phyloP scores from a whole-genome alignment of 768 basidiomycete genomes.

The Clavaria fumosa region DNA sequence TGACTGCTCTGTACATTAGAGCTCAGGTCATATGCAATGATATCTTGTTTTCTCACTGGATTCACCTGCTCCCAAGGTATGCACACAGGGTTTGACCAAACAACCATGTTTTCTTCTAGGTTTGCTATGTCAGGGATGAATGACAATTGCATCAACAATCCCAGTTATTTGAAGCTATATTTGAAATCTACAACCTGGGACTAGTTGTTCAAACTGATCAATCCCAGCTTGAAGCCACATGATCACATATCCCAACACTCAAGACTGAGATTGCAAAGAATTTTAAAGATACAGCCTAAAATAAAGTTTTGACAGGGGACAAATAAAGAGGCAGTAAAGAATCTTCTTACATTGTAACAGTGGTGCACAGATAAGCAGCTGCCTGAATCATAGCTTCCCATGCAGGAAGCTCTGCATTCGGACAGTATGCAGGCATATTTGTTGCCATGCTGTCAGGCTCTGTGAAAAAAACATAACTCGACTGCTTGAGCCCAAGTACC shows the following conservation, averaged over 20 bases:
- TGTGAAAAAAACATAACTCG: too few relatives aligned
- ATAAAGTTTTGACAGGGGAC: too few relatives aligned
- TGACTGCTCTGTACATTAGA: conserved; percentile 4
- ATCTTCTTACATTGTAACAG: too few relatives aligned
- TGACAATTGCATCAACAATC: neutral
- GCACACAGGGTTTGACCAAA: conserved; percentile 1
- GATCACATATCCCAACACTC: neutral
- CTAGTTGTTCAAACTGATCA: neutral
- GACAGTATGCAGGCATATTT: too few relatives aligned
- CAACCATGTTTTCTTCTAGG: neutral
- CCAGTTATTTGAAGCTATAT: neutral
- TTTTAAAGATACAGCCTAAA: neutral
- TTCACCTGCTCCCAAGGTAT: conserved; percentile 1
- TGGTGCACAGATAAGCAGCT: too few relatives aligned
- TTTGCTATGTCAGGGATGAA: neutral
- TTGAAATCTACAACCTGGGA: conserved; percentile 4
- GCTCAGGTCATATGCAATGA: neutral
- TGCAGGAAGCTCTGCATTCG: too few relatives aligned
- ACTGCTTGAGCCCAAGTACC: too few relatives aligned
- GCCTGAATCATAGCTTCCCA: too few relatives aligned
- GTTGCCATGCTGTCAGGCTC: too few relatives aligned
- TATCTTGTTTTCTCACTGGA: conserved; percentile 4
- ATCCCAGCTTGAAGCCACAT: neutral
- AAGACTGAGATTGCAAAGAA: neutral
- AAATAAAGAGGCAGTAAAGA: too few relatives aligned